Conservation (phyloP, 116 monocot genomes). For the Thalassia testudinum region DNA sequence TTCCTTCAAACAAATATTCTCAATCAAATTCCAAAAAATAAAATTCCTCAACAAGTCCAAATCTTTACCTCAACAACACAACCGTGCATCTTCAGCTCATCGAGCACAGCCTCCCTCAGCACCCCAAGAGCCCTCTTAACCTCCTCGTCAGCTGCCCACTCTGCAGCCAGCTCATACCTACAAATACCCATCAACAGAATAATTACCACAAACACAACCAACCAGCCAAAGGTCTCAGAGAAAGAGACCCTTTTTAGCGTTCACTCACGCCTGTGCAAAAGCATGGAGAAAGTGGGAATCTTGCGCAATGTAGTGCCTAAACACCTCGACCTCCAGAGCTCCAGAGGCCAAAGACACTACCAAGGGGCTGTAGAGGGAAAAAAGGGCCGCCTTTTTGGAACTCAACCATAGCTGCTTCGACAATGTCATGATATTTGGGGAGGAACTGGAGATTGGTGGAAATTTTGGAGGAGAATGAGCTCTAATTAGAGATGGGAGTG, state of each 20-base stretch:
- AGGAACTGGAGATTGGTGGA: too few relatives aligned
- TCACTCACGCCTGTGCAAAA: conserved; percentile 69
- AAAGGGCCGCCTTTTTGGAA: conserved; percentile 31
- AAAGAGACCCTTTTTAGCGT: background rate
- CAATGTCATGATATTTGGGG: conserved; percentile 3
- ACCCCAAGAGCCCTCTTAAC: conserved; percentile 27
- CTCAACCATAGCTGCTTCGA: conserved; percentile 45
- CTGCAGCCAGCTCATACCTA: conserved; percentile 77
- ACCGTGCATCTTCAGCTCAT: conserved; percentile 54
- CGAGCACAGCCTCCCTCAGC: conserved; percentile 35
- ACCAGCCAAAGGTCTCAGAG: background rate
- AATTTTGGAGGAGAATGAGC: too few relatives aligned
- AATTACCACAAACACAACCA: background rate
- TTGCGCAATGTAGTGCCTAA: conserved; percentile 66
- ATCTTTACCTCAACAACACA: conserved; percentile 37
- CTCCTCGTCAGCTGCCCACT: conserved; percentile 60
- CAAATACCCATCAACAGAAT: conserved; percentile 1
- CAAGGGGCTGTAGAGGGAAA: conserved; percentile 58
- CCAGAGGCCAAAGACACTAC: conserved; percentile 71
- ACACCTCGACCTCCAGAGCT: conserved; percentile 41
- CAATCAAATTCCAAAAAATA: too few relatives aligned
- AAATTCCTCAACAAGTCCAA: too few relatives aligned
- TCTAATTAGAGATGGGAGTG: too few relatives aligned
- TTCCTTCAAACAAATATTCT: too few relatives aligned
- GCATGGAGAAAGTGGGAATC: conserved; percentile 66